Percentiles rank a stretch among this genome's conserved stretches.
Conservation (phyloP, 139 green algal species). For the Chloropicon primus region DNA sequence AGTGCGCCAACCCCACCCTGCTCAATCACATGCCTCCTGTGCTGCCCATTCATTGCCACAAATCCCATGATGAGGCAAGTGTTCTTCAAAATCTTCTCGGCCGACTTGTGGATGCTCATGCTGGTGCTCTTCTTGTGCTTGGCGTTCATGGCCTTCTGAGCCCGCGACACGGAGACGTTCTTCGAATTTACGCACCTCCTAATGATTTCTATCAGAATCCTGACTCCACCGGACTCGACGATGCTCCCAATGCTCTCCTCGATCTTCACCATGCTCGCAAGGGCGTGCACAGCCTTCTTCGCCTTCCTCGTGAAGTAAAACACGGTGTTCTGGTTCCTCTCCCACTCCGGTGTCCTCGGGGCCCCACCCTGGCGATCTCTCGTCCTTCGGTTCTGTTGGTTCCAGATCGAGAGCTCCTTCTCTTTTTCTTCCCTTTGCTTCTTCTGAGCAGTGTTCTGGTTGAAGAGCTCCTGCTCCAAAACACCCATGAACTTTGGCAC, state of each 20-base stretch:
- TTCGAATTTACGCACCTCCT: background rate
- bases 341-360: too few relatives aligned
- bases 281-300: background rate
- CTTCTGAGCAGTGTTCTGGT: too few relatives aligned
- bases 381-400: too few relatives aligned
- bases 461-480: too few relatives aligned
- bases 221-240: background rate
- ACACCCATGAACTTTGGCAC: too few relatives aligned
- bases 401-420: too few relatives aligned
- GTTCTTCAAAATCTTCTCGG: constrained; percentile 72
- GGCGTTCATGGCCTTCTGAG: background rate
- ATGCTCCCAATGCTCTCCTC: background rate
- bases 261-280: background rate
- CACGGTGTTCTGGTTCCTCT: too few relatives aligned
- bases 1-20: constrained; percentile 44
- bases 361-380: too few relatives aligned
- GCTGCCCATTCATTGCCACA: constrained; percentile 76
- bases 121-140: background rate
- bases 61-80: constrained; percentile 81
- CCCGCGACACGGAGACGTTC: background rate
- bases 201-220: background rate
- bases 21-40: constrained; percentile 65
- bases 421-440: too few relatives aligned
- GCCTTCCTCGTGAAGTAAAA: background rate
- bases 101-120: background rate